phyloP scores from a whole-genome alignment of 2,329 filamentous ascomycete species.

The Epicoccum sorghinum region DNA sequence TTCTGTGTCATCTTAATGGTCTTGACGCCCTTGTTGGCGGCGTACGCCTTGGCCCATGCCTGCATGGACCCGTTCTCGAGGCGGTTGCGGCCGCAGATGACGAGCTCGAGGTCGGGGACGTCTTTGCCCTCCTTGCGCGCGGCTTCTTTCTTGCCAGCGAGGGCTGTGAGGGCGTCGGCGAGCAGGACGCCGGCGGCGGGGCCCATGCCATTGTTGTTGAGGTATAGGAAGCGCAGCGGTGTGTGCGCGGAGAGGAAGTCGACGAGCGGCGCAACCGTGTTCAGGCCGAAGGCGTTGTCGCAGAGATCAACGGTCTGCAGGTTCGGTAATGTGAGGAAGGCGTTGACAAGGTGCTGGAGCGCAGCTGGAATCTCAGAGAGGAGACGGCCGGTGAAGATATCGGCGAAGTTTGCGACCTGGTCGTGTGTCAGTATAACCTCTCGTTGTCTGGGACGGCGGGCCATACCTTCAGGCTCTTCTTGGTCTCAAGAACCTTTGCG shows the following conservation, averaged over 20 bases:
- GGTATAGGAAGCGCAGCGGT: slow-evolving; percentile 89
- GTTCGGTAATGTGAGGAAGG: slow-evolving; percentile 82
- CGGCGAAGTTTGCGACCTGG: slow-evolving; percentile 82
- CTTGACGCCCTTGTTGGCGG: slow-evolving; percentile 79
- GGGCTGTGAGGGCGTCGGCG: slow-evolving; percentile 81
- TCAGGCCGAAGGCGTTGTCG: slow-evolving; percentile 97
- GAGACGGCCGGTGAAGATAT: slow-evolving; percentile 95
- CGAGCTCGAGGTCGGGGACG: slow-evolving; percentile 88
- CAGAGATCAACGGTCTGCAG: slow-evolving; percentile 93
- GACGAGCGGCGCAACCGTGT: slow-evolving; percentile 90
- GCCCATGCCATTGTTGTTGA: slow-evolving; percentile 98
- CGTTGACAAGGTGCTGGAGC: slow-evolving; percentile 81
- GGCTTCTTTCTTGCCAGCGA: slow-evolving; percentile 83
- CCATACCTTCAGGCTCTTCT: slow-evolving; percentile 76
- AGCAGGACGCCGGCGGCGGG: slow-evolving; percentile 88
- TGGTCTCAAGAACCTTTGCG: slow-evolving; percentile 80
- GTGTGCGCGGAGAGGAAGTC: slow-evolving; percentile 88
- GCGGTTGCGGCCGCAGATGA: slow-evolving; percentile 94
- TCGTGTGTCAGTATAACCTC: slow-evolving; percentile 39
- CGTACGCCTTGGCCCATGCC: slow-evolving; percentile 88
- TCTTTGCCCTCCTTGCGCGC: slow-evolving; percentile 73
- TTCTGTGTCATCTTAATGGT: slow-evolving; percentile 98
- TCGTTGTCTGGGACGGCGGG: neutral
- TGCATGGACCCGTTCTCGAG: slow-evolving; percentile 96
- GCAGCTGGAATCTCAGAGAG: slow-evolving; percentile 93